Base-by-base conservation (phyloP, 2,329 filamentous ascomycete species). In the Aspergillus neoniger region DNA sequence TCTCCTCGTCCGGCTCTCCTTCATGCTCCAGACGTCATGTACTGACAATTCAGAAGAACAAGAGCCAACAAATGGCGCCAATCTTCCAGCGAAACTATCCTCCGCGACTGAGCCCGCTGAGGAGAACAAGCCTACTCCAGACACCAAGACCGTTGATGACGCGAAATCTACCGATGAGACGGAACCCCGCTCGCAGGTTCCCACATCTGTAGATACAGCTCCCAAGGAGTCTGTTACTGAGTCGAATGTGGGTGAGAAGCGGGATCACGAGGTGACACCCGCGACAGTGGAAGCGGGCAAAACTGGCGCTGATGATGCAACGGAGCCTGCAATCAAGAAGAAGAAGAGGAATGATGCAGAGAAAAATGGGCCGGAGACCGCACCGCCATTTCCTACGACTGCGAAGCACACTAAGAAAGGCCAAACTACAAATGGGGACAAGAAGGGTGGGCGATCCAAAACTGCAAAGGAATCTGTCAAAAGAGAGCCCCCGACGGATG, bases 321-420 rank as follows among this genome's bases (percentile, higher is more conserved):
- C 62, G 5, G 70, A 72, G 50, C 70, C 71, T 14, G 62, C 67
- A 7, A 41, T 61, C n/a, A 78, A 78, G 63, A 77, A 76, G 61
- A 72, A 72, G 54, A 78, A 75, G 54, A 78, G 75, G 63, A 70
- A 66, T 12, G 67, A 67, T 30, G 48, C 51, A 4, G 56, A 65
- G 39, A 9, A 57, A 15, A 17, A 50, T 21, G 50, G 61, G 50
- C 51, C 57, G 10, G 55, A 59, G 12, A 69, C 69, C 56, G 65
- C 67, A 28, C 56, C 48, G 19, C 57, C 43, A 19, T 52, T 59
- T 39, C 2, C 59, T 17, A 21, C 59, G n/a, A 50, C 41, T 5
- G 19, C 52, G 19, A 61, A 65, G n/a, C 43, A 63, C 28, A 50
- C 43, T 8, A 47, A 57, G n/a, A 19, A 60, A 39, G 58, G 59